phyloP scores from a whole-genome alignment of 352 stramenopile species.

The Globisporangium irregulare region DNA sequence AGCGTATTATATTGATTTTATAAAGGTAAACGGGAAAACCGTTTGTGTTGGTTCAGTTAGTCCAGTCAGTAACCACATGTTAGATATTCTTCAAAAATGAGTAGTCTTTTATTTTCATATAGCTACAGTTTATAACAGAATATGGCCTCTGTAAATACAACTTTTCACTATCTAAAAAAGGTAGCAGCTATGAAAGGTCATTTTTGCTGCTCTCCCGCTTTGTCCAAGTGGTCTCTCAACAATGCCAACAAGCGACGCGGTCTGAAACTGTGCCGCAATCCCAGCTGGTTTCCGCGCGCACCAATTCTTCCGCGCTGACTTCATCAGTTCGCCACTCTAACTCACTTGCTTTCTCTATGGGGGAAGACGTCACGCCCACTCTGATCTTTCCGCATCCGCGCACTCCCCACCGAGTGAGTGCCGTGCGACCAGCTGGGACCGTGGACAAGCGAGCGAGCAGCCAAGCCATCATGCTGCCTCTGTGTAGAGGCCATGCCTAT shows the following conservation, averaged over 20 bases:
- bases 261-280: background rate
- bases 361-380: background rate
- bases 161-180: too few species aligned
- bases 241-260: background rate
- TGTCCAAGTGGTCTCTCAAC: background rate
- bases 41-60: background rate
- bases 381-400: background rate
- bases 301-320: slow-evolving; percentile 6
- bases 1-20: too few species aligned
- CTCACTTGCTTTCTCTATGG: background rate
- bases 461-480: background rate
- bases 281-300: background rate
- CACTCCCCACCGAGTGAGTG: background rate
- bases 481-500: background rate
- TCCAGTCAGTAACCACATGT: background rate
- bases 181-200: background rate
- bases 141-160: too few species aligned
- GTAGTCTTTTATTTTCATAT: too few species aligned
- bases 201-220: background rate
- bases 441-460: background rate
- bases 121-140: too few species aligned
- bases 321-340: background rate
- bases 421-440: slow-evolving; percentile 8
- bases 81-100: too few species aligned
- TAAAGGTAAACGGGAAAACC: background rate